A percentile compares a stretch with the other conserved stretches of the same genome.
Conservation (phyloP, 768 basidiomycete genomes). For the Rhodotorula diobovata region DNA sequence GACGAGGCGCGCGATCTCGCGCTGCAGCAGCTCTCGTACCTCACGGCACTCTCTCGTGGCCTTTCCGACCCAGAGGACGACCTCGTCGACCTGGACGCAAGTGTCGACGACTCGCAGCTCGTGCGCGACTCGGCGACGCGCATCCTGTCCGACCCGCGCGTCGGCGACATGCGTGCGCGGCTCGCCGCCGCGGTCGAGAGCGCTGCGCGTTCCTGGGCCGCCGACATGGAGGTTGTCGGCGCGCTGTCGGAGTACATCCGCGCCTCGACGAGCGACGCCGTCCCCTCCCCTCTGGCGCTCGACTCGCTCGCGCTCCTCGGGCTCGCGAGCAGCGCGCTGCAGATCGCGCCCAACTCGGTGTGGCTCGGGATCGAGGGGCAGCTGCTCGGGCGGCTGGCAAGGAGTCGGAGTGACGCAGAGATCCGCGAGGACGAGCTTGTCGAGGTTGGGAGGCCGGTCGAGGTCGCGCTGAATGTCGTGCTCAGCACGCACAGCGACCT, state of each 20-base stretch:
- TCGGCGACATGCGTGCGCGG: conserved; percentile 42
- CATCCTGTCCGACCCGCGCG: conserved; percentile 30
- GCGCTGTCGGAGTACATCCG: conserved; percentile 46
- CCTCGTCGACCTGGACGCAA: conserved; percentile 47
- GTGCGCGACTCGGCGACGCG: conserved; percentile 35
- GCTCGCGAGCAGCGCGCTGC: conserved; percentile 45
- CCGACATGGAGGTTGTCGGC: conserved; percentile 48
- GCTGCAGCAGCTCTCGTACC: conserved; percentile 46
- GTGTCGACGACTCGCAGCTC: conserved; percentile 37
- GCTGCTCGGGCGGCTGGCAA: conserved; percentile 44
- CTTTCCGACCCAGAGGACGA: conserved; percentile 50
- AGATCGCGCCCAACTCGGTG: conserved; percentile 21
- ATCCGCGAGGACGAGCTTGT: conserved; percentile 12
- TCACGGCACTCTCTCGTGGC: conserved; percentile 50
- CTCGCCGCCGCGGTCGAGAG: conserved; percentile 44
- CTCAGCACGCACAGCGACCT: conserved; percentile 8
- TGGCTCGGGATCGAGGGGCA: conserved; percentile 45
- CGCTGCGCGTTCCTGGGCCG: conserved; percentile 44
- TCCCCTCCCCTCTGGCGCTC: conserved; percentile 48
- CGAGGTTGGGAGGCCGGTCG: conserved; percentile 15
- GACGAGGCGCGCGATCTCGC: conserved; percentile 43
- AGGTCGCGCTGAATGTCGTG: conserved; percentile 16
- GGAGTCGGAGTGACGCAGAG: conserved; percentile 22
- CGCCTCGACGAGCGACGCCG: conserved; percentile 46
- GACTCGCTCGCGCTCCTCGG: conserved; percentile 49